Evolutionary conservation across 148 eudicot genomes (phyloP), one percentile per base, ranked within the genome.

Genomic region (Rhododendron mucronatum): DNA sequence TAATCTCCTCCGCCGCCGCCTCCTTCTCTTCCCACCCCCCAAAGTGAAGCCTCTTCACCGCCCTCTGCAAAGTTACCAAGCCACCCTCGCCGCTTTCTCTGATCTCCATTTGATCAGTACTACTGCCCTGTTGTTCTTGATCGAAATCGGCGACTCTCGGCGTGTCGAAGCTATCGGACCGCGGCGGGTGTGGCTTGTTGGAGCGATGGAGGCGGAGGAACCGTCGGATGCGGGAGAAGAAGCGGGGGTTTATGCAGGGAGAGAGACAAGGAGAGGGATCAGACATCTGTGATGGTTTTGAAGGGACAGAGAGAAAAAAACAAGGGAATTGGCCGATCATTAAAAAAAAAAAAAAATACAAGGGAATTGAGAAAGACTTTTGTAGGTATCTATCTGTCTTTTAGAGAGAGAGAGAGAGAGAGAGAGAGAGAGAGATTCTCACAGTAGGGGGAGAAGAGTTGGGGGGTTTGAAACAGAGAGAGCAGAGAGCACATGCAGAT

Each of bases 1-100:
- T 87, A 3, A 96, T 91, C 88, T 93, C 95, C 80, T 23, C 39
- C 2, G 91, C 93, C 79, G 94, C 99, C 80, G 37, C 87, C 73
- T 94, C 97, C 88, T 87, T 95, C 91, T 95, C 96, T 69, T 95
- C 95, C 92, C 93, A 89, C 15, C 83, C 92, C 83, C 99, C 99
- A 71, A 96, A 96, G 39, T 92, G 91, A 26, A 96, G 91, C 89
- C 85, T 91, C 91, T 96, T 96, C 74, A 96, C 99, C 1, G 95
- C 90, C 85, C 84, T 95, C 51, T 89, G 94, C 90, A 93, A 26
- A 85, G 71, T 83, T 86, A 82, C 88, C 84, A 59, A 78, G 7
- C 86, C 86, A 65, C 23, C 76, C 23, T 84, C 81, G 21, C 73
- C 75, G 33, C 78, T 84, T 63, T 61, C 84, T 69, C 83, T 82